Evolutionary conservation across 2,329 filamentous ascomycete species (phyloP), one percentile per base, ranked within the genome.

Genomic region (Pezicula rhizophila): DNA sequence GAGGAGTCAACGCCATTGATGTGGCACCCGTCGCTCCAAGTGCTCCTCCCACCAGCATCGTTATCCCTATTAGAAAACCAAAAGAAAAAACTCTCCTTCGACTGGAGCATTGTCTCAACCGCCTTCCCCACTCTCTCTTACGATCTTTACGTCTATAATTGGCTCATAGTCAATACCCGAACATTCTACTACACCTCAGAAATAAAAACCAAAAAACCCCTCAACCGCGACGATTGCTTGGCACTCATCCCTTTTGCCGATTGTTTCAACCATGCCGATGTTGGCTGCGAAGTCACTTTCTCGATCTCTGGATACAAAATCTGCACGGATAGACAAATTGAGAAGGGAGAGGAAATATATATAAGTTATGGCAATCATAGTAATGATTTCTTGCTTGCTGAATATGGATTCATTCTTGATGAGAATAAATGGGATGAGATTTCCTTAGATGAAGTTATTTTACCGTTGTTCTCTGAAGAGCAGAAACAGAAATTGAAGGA

Each of bases 181-280:
- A 80, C 77, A 0, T 84, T 84, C 57, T 83, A 82, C 66, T 78
- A 78, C 64, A 42, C 57, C 8, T 48, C 31, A 34, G 46, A 40
- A 14, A 8, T n/a, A 10, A 37, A 49, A 35, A 51, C 73, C 2
- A 72, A 76, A 52, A 66, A 73, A 60, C 58, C 65, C 52, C 64
- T 70, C 23, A 11, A 62, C 57, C 60, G 67, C 58, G 64, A 77
- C 56, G 84, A 87, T 57, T 79, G 79, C 59, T 79, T 88, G 71
- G 79, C 79, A 10, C 74, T 89, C 55, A 84, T 82, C 64, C 86
- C 86, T 1, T 82, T 87, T 33, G 80, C 84, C 1, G 86, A 90
- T 63, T 79, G 87, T 48, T 84, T 89, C 71, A 89, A 80, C 54
- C 77, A 80, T 42, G 63, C 69, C 4, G 67, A 74, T 37, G 56